Base-by-base conservation (phyloP, 2,329 filamentous ascomycete genomes). In the Microthyrium microscopicum region DNA sequence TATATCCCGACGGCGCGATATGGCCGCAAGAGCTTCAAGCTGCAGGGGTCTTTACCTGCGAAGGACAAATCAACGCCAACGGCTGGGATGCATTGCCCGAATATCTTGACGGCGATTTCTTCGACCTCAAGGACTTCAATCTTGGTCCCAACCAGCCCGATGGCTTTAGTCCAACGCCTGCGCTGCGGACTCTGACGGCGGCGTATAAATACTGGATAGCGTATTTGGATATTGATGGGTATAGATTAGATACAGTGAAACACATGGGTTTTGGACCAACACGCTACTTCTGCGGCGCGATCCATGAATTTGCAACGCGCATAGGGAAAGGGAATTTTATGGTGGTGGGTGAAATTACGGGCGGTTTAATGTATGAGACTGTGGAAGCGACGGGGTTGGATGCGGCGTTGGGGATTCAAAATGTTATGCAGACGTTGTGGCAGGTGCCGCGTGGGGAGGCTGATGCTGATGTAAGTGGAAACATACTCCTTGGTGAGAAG, bases 131-230 rank as follows among this genome's bases (percentile, higher is more conserved):
- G 26, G 44, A 46, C 29, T 37, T 46, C 28, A 30, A 39, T 17
- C 28, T 46, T 1, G 43, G 43, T 6, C 4, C 32, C 17, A 33
- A 35, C 29, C 16, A 20, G 11, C 18, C 35, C 5, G 38, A 44
- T 20, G 16, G 11, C 19, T 46, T 46, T 28, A 26, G 13, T 8
- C 35, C 44, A 5, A 42, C 36, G 20, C 18, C 33, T 5, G 38
- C 44, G 3, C 39, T 46, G 9, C 24, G 36, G 15, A 35, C 40
- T 5, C 36, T 46, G n/a, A 35, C 31, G 31, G 30, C 39, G 17
- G 40, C 39, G 6, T 46, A 46, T 36, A 44, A 45, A 22, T 46
- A 41, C 36, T 46, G 44, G 43, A 44, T 46, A 18, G 43, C 42
- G 7, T 42, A 37, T 28, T 39, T 41, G 5, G 43, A 46, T 25